phyloP scores from a whole-genome alignment of 2,329 filamentous ascomycete species.

The Trichoderma pleuroti region DNA sequence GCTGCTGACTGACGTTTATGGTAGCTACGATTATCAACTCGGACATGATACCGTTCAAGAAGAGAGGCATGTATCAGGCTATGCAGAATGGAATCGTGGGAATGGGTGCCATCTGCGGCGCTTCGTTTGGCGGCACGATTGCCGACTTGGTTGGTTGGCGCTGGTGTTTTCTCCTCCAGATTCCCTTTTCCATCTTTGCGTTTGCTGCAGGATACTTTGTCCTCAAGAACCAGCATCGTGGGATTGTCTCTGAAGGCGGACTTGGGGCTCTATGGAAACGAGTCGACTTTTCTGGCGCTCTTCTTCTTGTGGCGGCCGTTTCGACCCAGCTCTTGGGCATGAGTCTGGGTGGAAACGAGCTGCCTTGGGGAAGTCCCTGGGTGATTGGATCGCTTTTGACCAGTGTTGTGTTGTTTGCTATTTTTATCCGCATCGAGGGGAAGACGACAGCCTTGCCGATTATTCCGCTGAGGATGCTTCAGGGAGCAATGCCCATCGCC shows the following conservation, averaged over 20 bases:
- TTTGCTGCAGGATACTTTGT: slow-evolving; percentile 51
- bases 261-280: slow-evolving; percentile 46
- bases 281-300: slow-evolving; percentile 56
- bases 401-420: slow-evolving; percentile 40
- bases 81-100: slow-evolving; percentile 59
- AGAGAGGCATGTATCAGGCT: slow-evolving; percentile 57
- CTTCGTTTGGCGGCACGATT: slow-evolving; percentile 61
- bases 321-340: slow-evolving; percentile 55
- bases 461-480: slow-evolving; percentile 54
- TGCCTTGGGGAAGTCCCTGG: slow-evolving; percentile 49
- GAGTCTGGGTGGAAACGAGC: slow-evolving; percentile 54
- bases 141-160: slow-evolving; percentile 65
- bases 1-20: not conserved
- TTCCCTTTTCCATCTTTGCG: slow-evolving; percentile 56
- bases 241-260: slow-evolving; percentile 29
- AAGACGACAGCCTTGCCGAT: slow-evolving; percentile 49
- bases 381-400: slow-evolving; percentile 45
- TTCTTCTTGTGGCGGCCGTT: slow-evolving; percentile 55
- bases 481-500: slow-evolving; percentile 51
- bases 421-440: slow-evolving; percentile 49
- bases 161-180: slow-evolving; percentile 62
- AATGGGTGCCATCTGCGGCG: slow-evolving; percentile 60
- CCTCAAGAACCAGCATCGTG: slow-evolving; percentile 33
- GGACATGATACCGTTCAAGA: slow-evolving; percentile 58
- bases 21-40: slow-evolving; percentile 55